Evolutionary conservation across 148 eudicot species (phyloP).

Genomic region (Vaccinium macrocarpon): DNA sequence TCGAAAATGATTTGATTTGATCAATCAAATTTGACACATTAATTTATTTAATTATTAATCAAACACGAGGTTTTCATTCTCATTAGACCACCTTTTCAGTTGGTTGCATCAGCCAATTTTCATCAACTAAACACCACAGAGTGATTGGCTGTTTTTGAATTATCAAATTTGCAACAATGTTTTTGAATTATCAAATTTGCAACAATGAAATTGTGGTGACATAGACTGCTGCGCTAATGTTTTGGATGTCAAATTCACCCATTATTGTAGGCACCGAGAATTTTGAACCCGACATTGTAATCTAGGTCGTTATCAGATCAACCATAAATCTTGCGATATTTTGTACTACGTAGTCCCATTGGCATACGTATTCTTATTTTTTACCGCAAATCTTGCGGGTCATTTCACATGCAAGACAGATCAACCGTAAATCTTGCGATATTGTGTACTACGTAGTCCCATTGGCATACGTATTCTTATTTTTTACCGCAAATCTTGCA

Average conservation of each 20-base stretch:
- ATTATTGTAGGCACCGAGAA: neutral
- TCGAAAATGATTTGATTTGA: conserved; percentile 10
- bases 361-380: neutral
- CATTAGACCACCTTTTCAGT: neutral
- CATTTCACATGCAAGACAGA: neutral
- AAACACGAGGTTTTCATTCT: neutral
- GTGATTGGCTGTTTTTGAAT: neutral
- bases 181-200: neutral
- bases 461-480: neutral
- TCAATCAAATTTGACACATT: neutral
- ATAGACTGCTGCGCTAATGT: neutral
- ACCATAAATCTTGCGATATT: neutral
- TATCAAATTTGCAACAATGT: neutral
- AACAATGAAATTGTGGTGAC: neutral
- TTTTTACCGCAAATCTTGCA: neutral
- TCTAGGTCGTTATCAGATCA: neutral
- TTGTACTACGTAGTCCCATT: neutral
- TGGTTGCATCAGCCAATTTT: neutral
- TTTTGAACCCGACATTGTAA: neutral
- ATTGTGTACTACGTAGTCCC: neutral
- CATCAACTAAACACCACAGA: neutral
- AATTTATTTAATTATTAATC: neutral
- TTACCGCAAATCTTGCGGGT: neutral
- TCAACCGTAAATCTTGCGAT: neutral
- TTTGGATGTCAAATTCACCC: neutral